Conservation (phyloP, 202 grass and related monocot genomes). For the Alloteropsis angusta region DNA sequence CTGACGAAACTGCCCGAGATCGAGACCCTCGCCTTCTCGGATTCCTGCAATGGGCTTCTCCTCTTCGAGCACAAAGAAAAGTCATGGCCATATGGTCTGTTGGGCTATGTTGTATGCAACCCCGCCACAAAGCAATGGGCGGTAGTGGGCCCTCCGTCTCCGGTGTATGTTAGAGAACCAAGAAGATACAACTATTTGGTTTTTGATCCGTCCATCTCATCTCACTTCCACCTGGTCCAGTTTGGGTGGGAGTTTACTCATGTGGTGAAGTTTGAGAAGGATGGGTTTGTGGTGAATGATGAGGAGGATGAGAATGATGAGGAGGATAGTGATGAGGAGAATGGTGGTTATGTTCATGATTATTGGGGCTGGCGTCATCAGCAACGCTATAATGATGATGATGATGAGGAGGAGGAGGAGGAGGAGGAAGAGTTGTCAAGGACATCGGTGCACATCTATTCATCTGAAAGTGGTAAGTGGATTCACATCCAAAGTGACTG, state of each 20-base stretch:
- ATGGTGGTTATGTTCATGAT: neutral
- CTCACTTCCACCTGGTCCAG: conserved; percentile 4
- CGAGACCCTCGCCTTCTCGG: neutral
- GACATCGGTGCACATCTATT: neutral
- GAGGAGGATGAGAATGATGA: neutral
- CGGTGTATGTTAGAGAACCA: neutral
- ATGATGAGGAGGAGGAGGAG: neutral
- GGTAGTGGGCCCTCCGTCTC: neutral
- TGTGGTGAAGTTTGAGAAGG: neutral
- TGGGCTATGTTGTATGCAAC: neutral
- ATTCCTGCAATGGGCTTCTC: conserved; percentile 1
- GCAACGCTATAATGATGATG: neutral
- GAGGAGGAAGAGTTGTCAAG: neutral
- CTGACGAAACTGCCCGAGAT: neutral
- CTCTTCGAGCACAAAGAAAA: neutral
- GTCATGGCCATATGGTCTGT: neutral
- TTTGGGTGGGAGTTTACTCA: neutral
- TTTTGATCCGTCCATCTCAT: neutral
- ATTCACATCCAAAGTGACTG: neutral
- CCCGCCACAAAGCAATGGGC: neutral
- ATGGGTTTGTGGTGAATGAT: neutral
- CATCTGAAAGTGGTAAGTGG: neutral
- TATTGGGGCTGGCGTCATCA: neutral
- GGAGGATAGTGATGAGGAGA: too few species aligned
- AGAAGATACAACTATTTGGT: neutral